Percentiles rank a stretch among this genome's conserved stretches.
Evolutionary conservation across 345 rosid species (phyloP).

Genomic region (Raphanus raphanistrum): DNA sequence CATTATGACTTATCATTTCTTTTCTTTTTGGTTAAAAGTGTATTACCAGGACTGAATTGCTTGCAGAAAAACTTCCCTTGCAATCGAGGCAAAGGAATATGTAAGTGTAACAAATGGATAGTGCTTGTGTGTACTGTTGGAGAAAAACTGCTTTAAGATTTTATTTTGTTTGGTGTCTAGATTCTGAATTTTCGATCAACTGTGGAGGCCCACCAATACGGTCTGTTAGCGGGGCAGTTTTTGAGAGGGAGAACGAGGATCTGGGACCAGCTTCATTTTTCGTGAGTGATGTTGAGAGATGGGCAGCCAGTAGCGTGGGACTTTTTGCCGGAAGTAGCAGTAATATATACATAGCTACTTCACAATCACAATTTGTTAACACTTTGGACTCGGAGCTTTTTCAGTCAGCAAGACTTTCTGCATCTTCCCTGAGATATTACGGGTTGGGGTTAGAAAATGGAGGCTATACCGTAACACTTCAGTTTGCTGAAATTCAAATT

Average conservation of each 20-base stretch:
- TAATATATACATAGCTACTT: constrained; percentile 24
- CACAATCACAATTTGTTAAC: constrained; percentile 35
- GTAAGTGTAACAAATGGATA: constrained; percentile 46
- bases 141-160: not conserved
- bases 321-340: constrained; percentile 34
- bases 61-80: constrained; percentile 71
- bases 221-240: constrained; percentile 40
- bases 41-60: constrained; percentile 58
- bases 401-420: constrained; percentile 44
- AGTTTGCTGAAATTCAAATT: constrained; percentile 36
- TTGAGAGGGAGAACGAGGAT: constrained; percentile 49
- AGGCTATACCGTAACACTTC: constrained; percentile 23
- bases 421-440: constrained; percentile 44
- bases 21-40: constrained; percentile 26
- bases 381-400: constrained; percentile 47
- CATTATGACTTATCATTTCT: not conserved
- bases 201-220: constrained; percentile 62
- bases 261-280: constrained; percentile 64
- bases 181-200: constrained; percentile 58
- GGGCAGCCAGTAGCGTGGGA: constrained; percentile 63
- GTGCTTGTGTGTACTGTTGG: not conserved
- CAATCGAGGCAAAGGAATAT: constrained; percentile 49
- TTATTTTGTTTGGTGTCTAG: constrained; percentile 34
- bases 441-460: constrained; percentile 45
- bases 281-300: constrained; percentile 44